phyloP scores from a whole-genome alignment of 202 grass and related monocot species.

The Digitaria exilis region DNA sequence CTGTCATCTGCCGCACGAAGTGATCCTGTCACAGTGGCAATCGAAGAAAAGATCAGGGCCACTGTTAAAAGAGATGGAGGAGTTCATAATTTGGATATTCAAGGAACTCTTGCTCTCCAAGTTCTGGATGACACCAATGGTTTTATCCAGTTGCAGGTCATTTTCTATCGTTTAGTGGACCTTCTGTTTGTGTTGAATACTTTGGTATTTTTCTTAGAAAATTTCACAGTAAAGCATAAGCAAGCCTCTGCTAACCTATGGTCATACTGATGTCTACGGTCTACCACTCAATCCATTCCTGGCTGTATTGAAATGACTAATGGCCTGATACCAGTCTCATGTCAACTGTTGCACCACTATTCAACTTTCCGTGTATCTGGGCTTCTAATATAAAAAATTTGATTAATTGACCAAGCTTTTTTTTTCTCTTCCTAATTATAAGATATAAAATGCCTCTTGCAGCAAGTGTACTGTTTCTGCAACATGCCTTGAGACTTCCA shows the following conservation, averaged over 20 bases:
- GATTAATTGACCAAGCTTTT: neutral
- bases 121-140: conserved; percentile 64
- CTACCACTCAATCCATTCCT: conserved; percentile 14
- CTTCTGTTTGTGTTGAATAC: neutral
- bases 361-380: neutral
- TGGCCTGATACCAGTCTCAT: neutral
- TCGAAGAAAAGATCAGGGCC: conserved; percentile 80
- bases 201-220: neutral
- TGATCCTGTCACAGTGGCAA: conserved; percentile 81
- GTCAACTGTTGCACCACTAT: conserved; percentile 5
- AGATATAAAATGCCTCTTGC: neutral
- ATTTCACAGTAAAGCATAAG: neutral
- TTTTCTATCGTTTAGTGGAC: conserved; percentile 15
- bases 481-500: neutral
- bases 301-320: neutral
- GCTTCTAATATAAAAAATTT: conserved; percentile 1
- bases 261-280: neutral
- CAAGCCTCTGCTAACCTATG: neutral
- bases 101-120: conserved; percentile 85
- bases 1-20: conserved; percentile 54
- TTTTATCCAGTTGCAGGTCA: conserved; percentile 86
- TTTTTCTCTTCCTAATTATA: neutral
- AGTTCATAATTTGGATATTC: conserved; percentile 79
- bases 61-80: conserved; percentile 75
- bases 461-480: neutral